These are phyloP conservation scores for Coemansia biformis DNA, from an alignment of 192 early-diverging fungal genomes.

Conservation along the genomic window DNA sequence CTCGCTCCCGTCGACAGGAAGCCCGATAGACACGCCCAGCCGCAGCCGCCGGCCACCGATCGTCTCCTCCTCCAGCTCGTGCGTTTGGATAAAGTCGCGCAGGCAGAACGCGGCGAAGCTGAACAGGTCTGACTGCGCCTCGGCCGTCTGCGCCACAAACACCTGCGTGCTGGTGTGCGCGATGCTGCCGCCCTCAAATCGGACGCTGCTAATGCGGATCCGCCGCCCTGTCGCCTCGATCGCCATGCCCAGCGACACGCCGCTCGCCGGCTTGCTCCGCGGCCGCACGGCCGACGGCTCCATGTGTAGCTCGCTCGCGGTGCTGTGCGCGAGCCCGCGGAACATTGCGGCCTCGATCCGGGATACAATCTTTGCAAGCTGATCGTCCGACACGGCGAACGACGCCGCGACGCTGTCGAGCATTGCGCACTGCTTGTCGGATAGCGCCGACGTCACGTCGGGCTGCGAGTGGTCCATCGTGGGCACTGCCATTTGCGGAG, in stretches of 20 bases:
- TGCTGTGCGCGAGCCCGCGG: slow-evolving; percentile 48
- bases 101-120: slow-evolving; percentile 84
- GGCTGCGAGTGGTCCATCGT: too few relatives aligned
- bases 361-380: slow-evolving; percentile 6
- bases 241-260: slow-evolving; percentile 66
- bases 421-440: slow-evolving; percentile 43
- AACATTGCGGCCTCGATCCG: slow-evolving; percentile 57
- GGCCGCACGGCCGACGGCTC: slow-evolving; percentile 41
- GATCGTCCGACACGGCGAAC: slow-evolving; percentile 17
- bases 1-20: slow-evolving; percentile 73
- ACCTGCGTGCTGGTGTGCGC: slow-evolving; percentile 59
- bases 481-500: too few relatives aligned
- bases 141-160: slow-evolving; percentile 47
- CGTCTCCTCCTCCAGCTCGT: slow-evolving; percentile 6
- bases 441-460: slow-evolving; percentile 22
- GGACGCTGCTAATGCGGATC: slow-evolving; percentile 78
- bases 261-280: slow-evolving; percentile 68
- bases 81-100: slow-evolving; percentile 59
- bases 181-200: slow-evolving; percentile 54
- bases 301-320: slow-evolving; percentile 77
- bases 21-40: slow-evolving; percentile 87
- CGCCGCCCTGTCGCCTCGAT: slow-evolving; percentile 78
- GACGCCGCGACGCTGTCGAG: slow-evolving; percentile 45
- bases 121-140: slow-evolving; percentile 47
- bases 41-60: neutral